Base-by-base conservation (phyloP, 306 rosid genomes). In the Malus orientalis region DNA sequence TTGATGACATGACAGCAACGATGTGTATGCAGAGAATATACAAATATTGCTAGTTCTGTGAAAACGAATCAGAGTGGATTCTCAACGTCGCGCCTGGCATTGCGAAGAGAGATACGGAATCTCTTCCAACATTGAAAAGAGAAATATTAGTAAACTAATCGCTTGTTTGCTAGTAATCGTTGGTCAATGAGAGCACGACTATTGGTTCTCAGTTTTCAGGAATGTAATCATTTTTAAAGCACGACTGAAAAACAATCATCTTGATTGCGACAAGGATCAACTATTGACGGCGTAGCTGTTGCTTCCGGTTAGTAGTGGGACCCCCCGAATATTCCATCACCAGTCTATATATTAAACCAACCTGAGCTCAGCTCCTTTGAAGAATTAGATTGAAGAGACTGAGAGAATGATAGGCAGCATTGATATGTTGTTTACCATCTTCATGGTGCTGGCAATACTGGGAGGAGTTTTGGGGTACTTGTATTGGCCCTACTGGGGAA, bases 401-500 rank as follows among this genome's bases (percentile, higher is more conserved):
- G 44, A 30, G 68, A 32, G 33, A 15, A 25, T 23, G 40, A 64
- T 32, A 20, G 22, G 67, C 2, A 11, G 40, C 1, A 42, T 83
- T 72, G 84, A 73, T 32, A 66, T 67, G 75, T 62, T 81, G 70
- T 73, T 76, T 25, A 51, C 16, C 23, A 51, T 79, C 25, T 79
- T 85, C 73, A 89, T 91, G 16, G 22, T 80, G 74, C 11, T 86
- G 79, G 84, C 83, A 19, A 23, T 89, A 19, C 30, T 84, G n/a
- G 88, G 67, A 22, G 96, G 93, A 16, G 47, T 85, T 1, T 30
- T 84, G 83, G 82, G 57, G 0, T 95, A 95, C 74, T 78, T 90
- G 5, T 92, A 88, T 75, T 81, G 81, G 58, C 99, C 97, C 0
- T 89, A 84, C 78, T 90, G 97, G 97, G 90, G 90, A 0, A 93